Conservation (phyloP, 2,329 filamentous ascomycete genomes). For the Alternaria brassicicola region DNA sequence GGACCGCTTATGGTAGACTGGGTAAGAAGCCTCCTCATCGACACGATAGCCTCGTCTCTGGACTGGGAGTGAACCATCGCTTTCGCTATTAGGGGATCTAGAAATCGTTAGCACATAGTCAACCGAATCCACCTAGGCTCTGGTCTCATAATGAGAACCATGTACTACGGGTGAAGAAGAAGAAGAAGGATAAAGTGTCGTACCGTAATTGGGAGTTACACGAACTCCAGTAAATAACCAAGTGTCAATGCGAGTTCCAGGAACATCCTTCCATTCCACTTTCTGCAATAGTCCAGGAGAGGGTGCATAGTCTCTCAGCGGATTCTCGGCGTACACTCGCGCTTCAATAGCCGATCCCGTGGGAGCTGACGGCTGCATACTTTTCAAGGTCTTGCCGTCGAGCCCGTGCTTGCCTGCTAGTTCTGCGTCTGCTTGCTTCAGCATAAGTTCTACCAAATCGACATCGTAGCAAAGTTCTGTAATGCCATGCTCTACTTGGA, state of each 20-base stretch:
- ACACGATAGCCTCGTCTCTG: slow-evolving; percentile 52
- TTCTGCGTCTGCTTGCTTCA: slow-evolving; percentile 61
- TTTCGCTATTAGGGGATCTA: slow-evolving; percentile 62
- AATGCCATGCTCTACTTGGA: slow-evolving; percentile 65
- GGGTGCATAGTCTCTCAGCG: slow-evolving; percentile 63
- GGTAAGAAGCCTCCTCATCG: slow-evolving; percentile 53
- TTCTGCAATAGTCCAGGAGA: slow-evolving; percentile 64
- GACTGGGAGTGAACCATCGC: slow-evolving; percentile 60
- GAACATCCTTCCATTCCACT: slow-evolving; percentile 60
- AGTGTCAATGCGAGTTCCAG: slow-evolving; percentile 64
- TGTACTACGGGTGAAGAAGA: neutral
- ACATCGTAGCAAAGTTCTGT: slow-evolving; percentile 63
- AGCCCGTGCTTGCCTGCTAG: slow-evolving; percentile 55
- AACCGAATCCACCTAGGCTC: neutral
- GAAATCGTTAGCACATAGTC: neutral
- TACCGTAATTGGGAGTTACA: slow-evolving; percentile 62
- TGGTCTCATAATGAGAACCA: neutral
- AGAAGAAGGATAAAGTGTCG: neutral
- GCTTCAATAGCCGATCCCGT: slow-evolving; percentile 60
- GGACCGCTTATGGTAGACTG: slow-evolving; percentile 59
- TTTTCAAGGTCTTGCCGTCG: slow-evolving; percentile 49
- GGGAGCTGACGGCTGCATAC: slow-evolving; percentile 52
- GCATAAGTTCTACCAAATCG: slow-evolving; percentile 63
- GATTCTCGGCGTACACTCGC: slow-evolving; percentile 64
- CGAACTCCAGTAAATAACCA: slow-evolving; percentile 66